phyloP scores from a whole-genome alignment of 805 yeast species.

The Wickerhamiella brachini region DNA sequence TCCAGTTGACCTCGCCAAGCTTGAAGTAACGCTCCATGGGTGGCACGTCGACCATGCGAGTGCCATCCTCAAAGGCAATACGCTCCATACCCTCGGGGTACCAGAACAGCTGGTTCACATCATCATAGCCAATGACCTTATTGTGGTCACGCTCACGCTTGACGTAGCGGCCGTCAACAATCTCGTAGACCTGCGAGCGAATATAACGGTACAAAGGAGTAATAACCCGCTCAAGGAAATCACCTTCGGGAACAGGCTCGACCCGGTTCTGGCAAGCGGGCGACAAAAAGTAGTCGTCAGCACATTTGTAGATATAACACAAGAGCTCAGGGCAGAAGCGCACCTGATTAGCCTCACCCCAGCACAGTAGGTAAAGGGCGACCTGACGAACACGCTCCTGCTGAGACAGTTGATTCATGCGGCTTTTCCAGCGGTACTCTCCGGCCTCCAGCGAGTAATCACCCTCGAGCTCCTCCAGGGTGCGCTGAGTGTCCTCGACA shows the following conservation, averaged over 20 bases:
- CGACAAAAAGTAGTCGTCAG: slow-evolving; percentile 75
- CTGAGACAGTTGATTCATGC: slow-evolving; percentile 42
- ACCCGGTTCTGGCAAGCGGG: slow-evolving; percentile 75
- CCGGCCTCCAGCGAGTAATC: slow-evolving; percentile 59
- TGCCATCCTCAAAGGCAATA: slow-evolving; percentile 81
- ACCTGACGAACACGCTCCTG: slow-evolving; percentile 51
- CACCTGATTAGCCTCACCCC: slow-evolving; percentile 78
- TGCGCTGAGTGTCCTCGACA: slow-evolving; percentile 37
- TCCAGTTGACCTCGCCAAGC: slow-evolving; percentile 89
- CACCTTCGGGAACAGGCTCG: slow-evolving; percentile 40
- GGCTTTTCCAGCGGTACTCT: slow-evolving; percentile 64
- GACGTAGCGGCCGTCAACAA: slow-evolving; percentile 39
- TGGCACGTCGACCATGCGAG: slow-evolving; percentile 82
- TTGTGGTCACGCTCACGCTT: slow-evolving; percentile 60
- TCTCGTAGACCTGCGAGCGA: slow-evolving; percentile 53
- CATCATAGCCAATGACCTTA: slow-evolving; percentile 70
- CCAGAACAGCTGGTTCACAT: slow-evolving; percentile 97
- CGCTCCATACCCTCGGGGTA: slow-evolving; percentile 97
- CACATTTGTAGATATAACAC: slow-evolving; percentile 91
- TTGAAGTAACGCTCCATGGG: slow-evolving; percentile 77
- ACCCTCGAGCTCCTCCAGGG: slow-evolving; percentile 54
- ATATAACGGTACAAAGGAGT: slow-evolving; percentile 72
- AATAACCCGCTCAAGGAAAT: slow-evolving; percentile 78
- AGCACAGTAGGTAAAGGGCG: slow-evolving; percentile 46
- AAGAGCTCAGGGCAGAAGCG: slow-evolving; percentile 84